Conservation (phyloP, 106 monocot genomes). For the Alisma plantagoaquatica region DNA sequence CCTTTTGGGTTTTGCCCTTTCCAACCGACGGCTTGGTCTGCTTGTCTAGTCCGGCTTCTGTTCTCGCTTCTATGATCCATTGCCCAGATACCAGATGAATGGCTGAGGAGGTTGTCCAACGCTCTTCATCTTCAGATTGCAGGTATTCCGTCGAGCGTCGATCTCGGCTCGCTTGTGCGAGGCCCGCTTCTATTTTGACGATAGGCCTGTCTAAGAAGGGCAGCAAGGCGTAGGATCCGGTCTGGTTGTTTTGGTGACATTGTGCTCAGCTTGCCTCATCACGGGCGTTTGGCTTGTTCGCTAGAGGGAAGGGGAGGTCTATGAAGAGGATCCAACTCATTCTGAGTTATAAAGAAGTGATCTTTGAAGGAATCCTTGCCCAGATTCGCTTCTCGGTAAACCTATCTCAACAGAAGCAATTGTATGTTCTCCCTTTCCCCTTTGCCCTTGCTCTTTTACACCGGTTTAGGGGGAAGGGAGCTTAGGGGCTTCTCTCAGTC, state of each 20-base stretch:
- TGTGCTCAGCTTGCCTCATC: too few species aligned
- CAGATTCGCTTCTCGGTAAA: not conserved
- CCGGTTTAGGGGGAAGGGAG: not conserved
- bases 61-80: not conserved
- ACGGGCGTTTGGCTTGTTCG: too few species aligned
- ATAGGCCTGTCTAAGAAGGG: too few species aligned
- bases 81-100: constrained; percentile 1
- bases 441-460: too few species aligned
- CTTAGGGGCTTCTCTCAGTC: not conserved
- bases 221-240: too few species aligned
- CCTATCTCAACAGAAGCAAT: not conserved
- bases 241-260: not conserved
- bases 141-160: not conserved
- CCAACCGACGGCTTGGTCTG: not conserved
- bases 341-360: not conserved
- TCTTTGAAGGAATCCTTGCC: not conserved
- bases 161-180: too few species aligned
- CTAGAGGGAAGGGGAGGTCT: too few species aligned
- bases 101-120: not conserved
- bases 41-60: not conserved
- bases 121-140: not conserved
- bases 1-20: not conserved
- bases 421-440: not conserved
- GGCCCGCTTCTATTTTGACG: too few species aligned
- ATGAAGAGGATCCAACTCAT: not conserved